Evolutionary conservation across 129 eudicot genomes (phyloP).

Genomic region (Escallonia herrerae): DNA sequence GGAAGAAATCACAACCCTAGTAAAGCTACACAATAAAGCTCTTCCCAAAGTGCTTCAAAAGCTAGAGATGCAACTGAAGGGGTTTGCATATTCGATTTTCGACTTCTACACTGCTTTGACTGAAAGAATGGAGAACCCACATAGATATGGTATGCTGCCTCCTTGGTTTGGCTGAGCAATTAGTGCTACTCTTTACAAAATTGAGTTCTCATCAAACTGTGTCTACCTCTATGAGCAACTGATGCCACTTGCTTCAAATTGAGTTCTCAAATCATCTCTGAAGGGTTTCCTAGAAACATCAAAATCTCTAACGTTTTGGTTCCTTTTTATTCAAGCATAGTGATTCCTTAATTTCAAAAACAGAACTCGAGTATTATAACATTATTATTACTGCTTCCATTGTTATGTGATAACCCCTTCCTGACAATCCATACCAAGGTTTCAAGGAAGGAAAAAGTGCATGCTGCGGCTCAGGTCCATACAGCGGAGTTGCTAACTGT

Average conservation of each 20-base stretch:
- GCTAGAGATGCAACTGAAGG: slow-evolving; percentile 32
- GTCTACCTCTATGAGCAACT: too few species aligned
- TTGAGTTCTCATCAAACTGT: not conserved
- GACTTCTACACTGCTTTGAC: slow-evolving; percentile 33
- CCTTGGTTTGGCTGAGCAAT: too few species aligned
- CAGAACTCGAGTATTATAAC: not conserved
- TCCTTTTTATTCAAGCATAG: too few species aligned
- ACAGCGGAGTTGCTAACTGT: slow-evolving; percentile 29
- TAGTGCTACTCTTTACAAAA: not conserved
- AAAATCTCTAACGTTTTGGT: too few species aligned
- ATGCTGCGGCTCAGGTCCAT: slow-evolving; percentile 46
- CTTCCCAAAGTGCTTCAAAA: slow-evolving; percentile 26
- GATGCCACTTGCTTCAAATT: too few species aligned
- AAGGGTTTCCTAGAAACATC: too few species aligned
- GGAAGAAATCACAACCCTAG: slow-evolving; percentile 33
- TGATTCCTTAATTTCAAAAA: too few species aligned
- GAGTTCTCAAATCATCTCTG: too few species aligned
- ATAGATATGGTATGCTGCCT: slow-evolving; percentile 33
- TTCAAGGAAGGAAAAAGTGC: slow-evolving; percentile 36
- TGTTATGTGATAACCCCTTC: not conserved
- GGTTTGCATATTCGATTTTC: slow-evolving; percentile 47
- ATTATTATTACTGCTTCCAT: not conserved
- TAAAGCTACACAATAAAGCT: slow-evolving; percentile 42
- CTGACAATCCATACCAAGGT: too few species aligned
- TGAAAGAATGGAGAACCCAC: slow-evolving; percentile 39